Percentiles rank a stretch among this genome's conserved stretches.
phyloP scores from a whole-genome alignment of 768 basidiomycete genomes.

The Tremella fuciformis region DNA sequence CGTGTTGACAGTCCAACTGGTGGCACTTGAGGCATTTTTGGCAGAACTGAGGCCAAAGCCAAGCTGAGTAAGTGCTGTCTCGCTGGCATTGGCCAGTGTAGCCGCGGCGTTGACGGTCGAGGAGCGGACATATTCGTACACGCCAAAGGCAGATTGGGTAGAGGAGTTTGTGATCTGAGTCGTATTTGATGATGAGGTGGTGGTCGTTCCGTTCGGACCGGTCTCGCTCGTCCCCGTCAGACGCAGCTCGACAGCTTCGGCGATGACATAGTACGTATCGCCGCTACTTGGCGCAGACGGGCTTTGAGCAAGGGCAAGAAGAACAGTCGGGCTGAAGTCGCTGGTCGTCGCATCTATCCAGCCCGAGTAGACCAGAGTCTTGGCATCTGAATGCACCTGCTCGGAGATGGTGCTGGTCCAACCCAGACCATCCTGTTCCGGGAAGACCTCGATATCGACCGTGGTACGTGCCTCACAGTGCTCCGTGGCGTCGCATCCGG shows the following conservation, averaged over 20 bases:
- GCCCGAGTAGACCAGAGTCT: conserved; percentile 70
- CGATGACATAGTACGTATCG: conserved; percentile 76
- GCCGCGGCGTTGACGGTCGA: conserved; percentile 59
- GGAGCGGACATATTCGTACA: conserved; percentile 79
- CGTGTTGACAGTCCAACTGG: conserved; percentile 35
- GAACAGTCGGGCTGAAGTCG: conserved; percentile 67
- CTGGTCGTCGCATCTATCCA: conserved; percentile 70
- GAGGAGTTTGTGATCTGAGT: conserved; percentile 26
- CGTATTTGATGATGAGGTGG: conserved; percentile 40
- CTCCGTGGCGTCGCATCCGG: conserved; percentile 76
- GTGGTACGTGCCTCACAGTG: conserved; percentile 77
- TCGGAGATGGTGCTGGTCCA: conserved; percentile 72
- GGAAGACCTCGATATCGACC: conserved; percentile 78
- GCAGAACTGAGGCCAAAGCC: conserved; percentile 64
- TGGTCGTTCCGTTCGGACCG: conserved; percentile 21
- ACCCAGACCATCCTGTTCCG: conserved; percentile 65
- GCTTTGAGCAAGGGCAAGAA: conserved; percentile 66
- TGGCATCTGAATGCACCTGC: conserved; percentile 64
- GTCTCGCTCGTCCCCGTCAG: conserved; percentile 57
- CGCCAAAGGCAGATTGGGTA: conserved; percentile 64
- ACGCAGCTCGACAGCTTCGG: conserved; percentile 76
- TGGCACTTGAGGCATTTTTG: conserved; percentile 46
- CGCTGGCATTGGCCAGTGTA: conserved; percentile 64
- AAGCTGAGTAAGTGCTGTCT: conserved; percentile 66
- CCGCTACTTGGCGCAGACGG: conserved; percentile 65